Evolutionary conservation across 2,329 filamentous ascomycete genomes (phyloP), one percentile per base, ranked within the genome.

Genomic region (Neoscytalidium dimidiatum): DNA sequence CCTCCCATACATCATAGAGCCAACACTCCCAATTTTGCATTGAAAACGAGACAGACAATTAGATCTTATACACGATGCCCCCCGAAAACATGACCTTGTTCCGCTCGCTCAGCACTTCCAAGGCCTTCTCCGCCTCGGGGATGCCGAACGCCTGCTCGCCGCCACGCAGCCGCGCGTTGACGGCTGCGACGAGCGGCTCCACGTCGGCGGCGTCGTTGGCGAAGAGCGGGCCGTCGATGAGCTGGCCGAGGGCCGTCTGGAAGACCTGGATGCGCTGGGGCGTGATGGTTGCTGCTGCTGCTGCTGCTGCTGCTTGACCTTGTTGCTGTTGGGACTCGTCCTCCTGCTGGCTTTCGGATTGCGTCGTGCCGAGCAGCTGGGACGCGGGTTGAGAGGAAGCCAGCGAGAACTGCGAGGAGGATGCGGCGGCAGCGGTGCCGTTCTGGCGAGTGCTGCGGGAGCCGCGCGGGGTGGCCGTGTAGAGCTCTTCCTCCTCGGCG

Each of bases 201-300:
- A 97, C 85, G 67, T 90, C 85, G 14, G 93, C 92, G 19, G 89
- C 88, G 72, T 98, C 95, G 67, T 96, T 92, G 33, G 89, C 87
- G 75, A 99, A 99, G n/a, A 99, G 78, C 13, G 87, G 84, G 0
- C 90, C 90, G 71, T 90, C 90, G 72, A 97, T 89, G 62, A 99
- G 83, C 71, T 92, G 90, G 26, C 95, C 95, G 3, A 99, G 83
- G 2, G 91, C 87, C 11, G 87, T 86, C 63, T 92, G 88, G 88
- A 99, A 99, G 1, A 87, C 80, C 5, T 85, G 81, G 28, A 97
- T 80, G 44, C 95, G 86, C 44, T 84, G 83, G 0, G 85, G 71
- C 1, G 85, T 81, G 73, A 93, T 88, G 38, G 38, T 26, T n/a
- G 26, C 9, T 9, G 19, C 11, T 4, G n/a, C 9, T 21, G 72